These are phyloP conservation scores for Diplosphaera chodatii DNA, from an alignment of 139 green algal species.

Conservation along the genomic window DNA sequence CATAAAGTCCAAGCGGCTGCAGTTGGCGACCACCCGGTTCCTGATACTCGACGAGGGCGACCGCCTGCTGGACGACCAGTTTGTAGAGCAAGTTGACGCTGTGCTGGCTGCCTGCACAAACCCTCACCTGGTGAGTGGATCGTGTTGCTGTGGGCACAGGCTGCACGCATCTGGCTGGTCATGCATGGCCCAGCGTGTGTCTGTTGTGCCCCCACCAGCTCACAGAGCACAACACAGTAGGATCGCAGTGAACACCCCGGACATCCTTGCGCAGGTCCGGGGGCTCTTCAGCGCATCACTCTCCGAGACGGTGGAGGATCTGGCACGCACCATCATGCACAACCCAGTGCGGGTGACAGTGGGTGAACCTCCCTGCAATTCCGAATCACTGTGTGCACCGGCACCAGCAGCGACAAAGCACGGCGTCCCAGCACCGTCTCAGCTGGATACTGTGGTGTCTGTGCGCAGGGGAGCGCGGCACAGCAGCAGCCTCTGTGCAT, in stretches of 20 bases:
- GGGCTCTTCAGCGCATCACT: slow-evolving; percentile 90
- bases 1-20: slow-evolving; percentile 29
- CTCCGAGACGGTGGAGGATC: slow-evolving; percentile 75
- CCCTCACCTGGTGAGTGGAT: slow-evolving; percentile 31
- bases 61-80: slow-evolving; percentile 91
- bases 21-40: too few species aligned
- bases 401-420: too few species aligned
- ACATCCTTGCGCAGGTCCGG: slow-evolving; percentile 30
- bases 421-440: too few species aligned
- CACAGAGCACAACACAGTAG: too few species aligned
- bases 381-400: too few species aligned
- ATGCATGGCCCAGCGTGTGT: too few species aligned
- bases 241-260: too few species aligned
- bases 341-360: slow-evolving; percentile 84
- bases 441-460: too few species aligned
- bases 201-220: too few species aligned
- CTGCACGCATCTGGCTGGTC: too few species aligned
- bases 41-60: slow-evolving; percentile 95
- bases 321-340: slow-evolving; percentile 77
- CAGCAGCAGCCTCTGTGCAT: slow-evolving; percentile 51
- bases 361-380: too few species aligned
- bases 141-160: too few species aligned
- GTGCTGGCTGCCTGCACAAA: slow-evolving; percentile 72
- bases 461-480: slow-evolving; percentile 61
- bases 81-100: slow-evolving; percentile 73